Percentiles rank a stretch among this genome's conserved stretches.
Evolutionary conservation across 495 filamentous ascomycete species (phyloP).

Genomic region (Acidiella bohemica): DNA sequence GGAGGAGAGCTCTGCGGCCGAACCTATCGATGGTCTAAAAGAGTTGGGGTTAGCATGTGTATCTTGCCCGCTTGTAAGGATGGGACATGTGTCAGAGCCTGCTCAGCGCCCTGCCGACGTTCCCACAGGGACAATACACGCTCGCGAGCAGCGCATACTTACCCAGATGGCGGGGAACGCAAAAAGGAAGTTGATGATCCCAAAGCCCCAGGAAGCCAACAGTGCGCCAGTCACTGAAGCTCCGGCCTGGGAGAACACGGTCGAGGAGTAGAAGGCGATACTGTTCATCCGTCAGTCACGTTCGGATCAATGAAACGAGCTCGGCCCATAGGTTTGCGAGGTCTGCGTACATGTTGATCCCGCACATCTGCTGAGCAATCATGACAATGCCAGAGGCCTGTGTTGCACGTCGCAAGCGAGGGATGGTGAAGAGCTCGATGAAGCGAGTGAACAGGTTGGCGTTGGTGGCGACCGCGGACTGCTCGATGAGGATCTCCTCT

Average conservation of each 20-base stretch:
- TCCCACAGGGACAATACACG: background rate
- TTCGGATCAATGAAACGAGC: no score
- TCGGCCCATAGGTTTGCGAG: no score
- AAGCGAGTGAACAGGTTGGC: constrained; percentile 40
- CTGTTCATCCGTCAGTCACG: constrained; percentile 30
- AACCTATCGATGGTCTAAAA: constrained; percentile 68
- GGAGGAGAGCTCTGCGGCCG: constrained; percentile 57
- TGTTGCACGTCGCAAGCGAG: constrained; percentile 52
- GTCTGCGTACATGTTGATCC: no score
- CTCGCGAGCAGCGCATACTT: no score
- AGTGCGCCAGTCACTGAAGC: constrained; percentile 45
- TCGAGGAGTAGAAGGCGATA: constrained; percentile 71
- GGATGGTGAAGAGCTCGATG: constrained; percentile 56
- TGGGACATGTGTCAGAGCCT: constrained; percentile 25
- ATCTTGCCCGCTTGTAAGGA: no score
- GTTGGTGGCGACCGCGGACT: constrained; percentile 29
- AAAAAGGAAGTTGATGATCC: constrained; percentile 63
- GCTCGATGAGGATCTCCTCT: constrained; percentile 19
- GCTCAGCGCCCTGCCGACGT: background rate
- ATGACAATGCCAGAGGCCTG: constrained; percentile 53
- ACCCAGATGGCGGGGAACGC: constrained; percentile 60
- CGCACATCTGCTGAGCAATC: constrained; percentile 73
- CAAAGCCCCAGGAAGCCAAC: constrained; percentile 65
- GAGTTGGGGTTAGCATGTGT: no score
- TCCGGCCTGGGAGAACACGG: constrained; percentile 55